phyloP scores from a whole-genome alignment of 305 asterid species.

The Fraxinus floribunda region DNA sequence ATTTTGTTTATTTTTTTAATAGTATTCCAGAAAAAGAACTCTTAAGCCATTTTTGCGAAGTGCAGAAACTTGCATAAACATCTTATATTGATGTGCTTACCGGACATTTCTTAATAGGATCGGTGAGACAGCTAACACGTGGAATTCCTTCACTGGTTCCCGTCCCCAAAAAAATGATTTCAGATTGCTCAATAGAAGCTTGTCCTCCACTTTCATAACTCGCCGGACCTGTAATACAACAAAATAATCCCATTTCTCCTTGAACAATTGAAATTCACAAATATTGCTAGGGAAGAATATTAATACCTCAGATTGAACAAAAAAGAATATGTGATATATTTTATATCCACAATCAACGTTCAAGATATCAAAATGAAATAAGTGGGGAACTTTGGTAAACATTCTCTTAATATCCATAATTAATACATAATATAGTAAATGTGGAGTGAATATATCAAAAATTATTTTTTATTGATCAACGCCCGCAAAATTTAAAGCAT shows the following conservation, averaged over 20 bases:
- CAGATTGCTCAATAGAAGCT: constrained; percentile 49
- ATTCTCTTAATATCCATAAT: neutral
- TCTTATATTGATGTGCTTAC: constrained; percentile 37
- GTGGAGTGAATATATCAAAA: neutral
- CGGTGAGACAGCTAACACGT: constrained; percentile 96
- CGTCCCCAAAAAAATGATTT: constrained; percentile 77
- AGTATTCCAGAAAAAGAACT: constrained; percentile 8
- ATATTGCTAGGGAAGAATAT: neutral
- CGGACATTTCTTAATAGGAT: constrained; percentile 64
- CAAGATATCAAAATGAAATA: neutral
- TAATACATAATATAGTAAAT: neutral
- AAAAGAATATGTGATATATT: neutral
- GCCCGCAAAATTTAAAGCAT: neutral
- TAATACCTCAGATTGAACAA: neutral
- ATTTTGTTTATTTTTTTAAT: constrained; percentile 13
- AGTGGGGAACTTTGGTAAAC: neutral
- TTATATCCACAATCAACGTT: constrained; percentile 14
- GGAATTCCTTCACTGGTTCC: constrained; percentile 99
- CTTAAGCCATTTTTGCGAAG: neutral
- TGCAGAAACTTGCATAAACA: constrained; percentile 13
- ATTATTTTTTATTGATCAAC: neutral
- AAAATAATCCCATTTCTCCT: constrained; percentile 12
- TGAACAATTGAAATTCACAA: neutral
- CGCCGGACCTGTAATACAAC: constrained; percentile 40
- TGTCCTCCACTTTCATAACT: constrained; percentile 35